A percentile compares a stretch with the other conserved stretches of the same genome.
These are phyloP conservation scores for Umbelopsis vinacea DNA, from an alignment of 192 early-diverging fungal species.

Conservation along the genomic window DNA sequence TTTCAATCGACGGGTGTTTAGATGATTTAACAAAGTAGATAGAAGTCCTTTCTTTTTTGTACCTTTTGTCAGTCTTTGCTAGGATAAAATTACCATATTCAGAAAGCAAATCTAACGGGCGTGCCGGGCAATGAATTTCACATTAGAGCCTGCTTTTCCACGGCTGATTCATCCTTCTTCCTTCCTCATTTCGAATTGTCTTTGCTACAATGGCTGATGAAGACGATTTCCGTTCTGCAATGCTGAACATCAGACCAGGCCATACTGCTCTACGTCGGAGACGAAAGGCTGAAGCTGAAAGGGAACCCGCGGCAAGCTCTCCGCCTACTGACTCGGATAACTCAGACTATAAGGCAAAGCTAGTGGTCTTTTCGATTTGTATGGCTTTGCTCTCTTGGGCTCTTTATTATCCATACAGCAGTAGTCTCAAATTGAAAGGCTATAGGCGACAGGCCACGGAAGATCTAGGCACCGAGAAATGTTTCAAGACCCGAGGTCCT, in stretches of 20 bases:
- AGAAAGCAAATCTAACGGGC: background rate
- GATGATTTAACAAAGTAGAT: slow-evolving; percentile 19
- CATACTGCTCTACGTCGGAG: slow-evolving; percentile 14
- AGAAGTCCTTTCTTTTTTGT: background rate
- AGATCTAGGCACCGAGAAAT: slow-evolving; percentile 19
- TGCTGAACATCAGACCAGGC: background rate
- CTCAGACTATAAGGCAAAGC: background rate
- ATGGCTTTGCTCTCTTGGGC: background rate
- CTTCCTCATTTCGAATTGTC: background rate
- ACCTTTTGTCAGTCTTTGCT: background rate
- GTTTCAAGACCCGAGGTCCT: slow-evolving; percentile 7
- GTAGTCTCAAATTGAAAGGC: background rate
- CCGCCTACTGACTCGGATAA: background rate
- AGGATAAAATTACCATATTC: slow-evolving; percentile 11
- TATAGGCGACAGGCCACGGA: background rate
- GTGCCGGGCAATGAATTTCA: slow-evolving; percentile 9
- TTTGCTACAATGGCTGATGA: background rate
- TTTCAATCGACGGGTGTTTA: too few species aligned
- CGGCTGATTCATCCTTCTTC: slow-evolving; percentile 2
- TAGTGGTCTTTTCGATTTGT: background rate
- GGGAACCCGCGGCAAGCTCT: background rate
- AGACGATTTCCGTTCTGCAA: slow-evolving; percentile 2
- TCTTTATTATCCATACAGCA: background rate
- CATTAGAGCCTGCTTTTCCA: background rate
- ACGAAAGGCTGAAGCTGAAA: slow-evolving; percentile 2